Percentiles rank a stretch among this genome's conserved stretches.
These are phyloP conservation scores for Pleurotus sapidus DNA, from an alignment of 768 basidiomycete species.

Conservation along the genomic window DNA sequence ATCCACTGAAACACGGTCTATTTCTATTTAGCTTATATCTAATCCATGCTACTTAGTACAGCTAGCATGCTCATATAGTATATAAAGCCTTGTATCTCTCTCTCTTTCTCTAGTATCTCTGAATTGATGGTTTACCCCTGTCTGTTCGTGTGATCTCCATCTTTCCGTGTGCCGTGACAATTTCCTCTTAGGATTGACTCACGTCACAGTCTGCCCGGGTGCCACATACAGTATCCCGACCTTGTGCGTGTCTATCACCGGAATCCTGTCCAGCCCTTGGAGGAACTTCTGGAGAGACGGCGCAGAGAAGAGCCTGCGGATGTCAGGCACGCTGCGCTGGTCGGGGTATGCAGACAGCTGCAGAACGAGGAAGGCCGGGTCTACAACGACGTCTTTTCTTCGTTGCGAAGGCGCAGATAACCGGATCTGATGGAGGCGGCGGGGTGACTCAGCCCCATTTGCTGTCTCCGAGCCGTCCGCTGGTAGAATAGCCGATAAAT, in stretches of 20 bases:
- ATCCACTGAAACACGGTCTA: too few species aligned
- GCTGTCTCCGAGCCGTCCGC: slow-evolving; percentile 52
- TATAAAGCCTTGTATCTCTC: too few species aligned
- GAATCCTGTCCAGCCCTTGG: slow-evolving; percentile 72
- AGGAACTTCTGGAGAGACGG: slow-evolving; percentile 57
- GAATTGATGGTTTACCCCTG: too few species aligned
- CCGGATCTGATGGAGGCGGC: slow-evolving; percentile 58
- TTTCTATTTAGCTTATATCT: too few species aligned
- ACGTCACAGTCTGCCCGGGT: slow-evolving; percentile 66
- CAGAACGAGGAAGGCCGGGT: slow-evolving; percentile 82
- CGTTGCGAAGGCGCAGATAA: slow-evolving; percentile 86
- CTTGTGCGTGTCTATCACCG: too few species aligned
- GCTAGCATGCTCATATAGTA: too few species aligned
- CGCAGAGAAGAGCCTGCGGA: slow-evolving; percentile 49
- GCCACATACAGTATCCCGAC: slow-evolving; percentile 96
- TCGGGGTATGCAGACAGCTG: slow-evolving; percentile 75
- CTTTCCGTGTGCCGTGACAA: too few species aligned
- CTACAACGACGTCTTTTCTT: slow-evolving; percentile 80
- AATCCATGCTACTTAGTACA: too few species aligned
- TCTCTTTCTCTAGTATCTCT: too few species aligned
- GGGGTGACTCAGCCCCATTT: slow-evolving; percentile 13
- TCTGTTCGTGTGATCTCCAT: too few species aligned
- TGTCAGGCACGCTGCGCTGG: slow-evolving; percentile 32
- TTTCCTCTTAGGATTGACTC: too few species aligned
- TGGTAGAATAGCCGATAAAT: too few species aligned